Percentiles rank a stretch among this genome's conserved stretches.
phyloP scores from a whole-genome alignment of 352 stramenopile species.

The Phytophthora megakarya region DNA sequence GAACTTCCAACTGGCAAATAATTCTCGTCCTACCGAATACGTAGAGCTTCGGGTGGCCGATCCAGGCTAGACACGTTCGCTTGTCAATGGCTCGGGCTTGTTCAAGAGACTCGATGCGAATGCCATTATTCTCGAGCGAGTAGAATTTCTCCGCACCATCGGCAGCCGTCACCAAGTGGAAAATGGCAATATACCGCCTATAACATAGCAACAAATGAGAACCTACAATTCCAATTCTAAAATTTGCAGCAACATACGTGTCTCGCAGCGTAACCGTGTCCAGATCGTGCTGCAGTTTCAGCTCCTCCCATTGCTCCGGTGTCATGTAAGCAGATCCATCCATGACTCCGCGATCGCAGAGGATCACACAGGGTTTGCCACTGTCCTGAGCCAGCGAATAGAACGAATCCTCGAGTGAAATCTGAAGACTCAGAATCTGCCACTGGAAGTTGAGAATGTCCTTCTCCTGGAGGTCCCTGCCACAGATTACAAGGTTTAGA shows the following conservation, averaged over 20 bases:
- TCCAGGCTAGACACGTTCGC: constrained; percentile 78
- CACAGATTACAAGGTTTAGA: constrained; percentile 6
- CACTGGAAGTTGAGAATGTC: constrained; percentile 90
- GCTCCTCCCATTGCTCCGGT: constrained; percentile 86
- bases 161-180: constrained; percentile 91
- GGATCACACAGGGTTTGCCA: constrained; percentile 88
- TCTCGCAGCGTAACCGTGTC: constrained; percentile 85
- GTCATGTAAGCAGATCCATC: constrained; percentile 96
- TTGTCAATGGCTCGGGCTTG: constrained; percentile 90
- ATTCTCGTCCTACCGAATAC: constrained; percentile 62
- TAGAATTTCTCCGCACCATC: constrained; percentile 96
- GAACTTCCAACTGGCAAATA: not conserved
- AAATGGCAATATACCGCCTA: constrained; percentile 87
- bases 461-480: constrained; percentile 74
- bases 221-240: not conserved
- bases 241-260: constrained; percentile 49
- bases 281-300: constrained; percentile 81
- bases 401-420: constrained; percentile 85
- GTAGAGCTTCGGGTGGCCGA: constrained; percentile 84
- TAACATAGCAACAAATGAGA: not conserved
- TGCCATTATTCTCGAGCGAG: constrained; percentile 96
- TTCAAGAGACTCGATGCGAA: constrained; percentile 93
- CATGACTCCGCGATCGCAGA: constrained; percentile 97
- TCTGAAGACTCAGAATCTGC: constrained; percentile 86
- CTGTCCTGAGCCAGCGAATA: constrained; percentile 83